Evolutionary conservation across 768 basidiomycete species (phyloP).

Genomic region (Megacollybia marginata): DNA sequence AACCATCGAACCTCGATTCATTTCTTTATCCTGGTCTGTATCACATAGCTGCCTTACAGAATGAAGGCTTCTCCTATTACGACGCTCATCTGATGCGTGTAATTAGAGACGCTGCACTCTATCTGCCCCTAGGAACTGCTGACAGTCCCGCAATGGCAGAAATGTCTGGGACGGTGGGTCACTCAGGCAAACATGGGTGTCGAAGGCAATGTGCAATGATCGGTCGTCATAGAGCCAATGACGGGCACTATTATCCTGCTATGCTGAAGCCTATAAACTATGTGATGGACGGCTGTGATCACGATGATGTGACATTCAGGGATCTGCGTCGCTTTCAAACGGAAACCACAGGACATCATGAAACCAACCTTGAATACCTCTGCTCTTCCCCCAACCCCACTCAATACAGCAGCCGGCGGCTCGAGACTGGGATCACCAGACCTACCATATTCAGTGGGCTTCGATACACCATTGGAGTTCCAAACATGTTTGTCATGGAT

Average conservation of each 20-base stretch:
- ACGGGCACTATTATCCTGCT: too few species aligned
- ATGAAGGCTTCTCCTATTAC: conserved; percentile 4
- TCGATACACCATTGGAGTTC: conserved; percentile 8
- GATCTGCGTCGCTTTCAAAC: too few species aligned
- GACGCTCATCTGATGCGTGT: conserved; percentile 10
- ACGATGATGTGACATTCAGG: too few species aligned
- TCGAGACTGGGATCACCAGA: conserved; percentile 26
- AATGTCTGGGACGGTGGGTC: conserved; percentile 21
- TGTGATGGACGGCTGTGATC: too few species aligned
- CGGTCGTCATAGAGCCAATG: conserved; percentile 21
- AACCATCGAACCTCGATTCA: conserved; percentile 27
- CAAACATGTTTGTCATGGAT: conserved; percentile 6
- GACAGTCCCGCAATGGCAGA: conserved; percentile 21
- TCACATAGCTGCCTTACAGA: conserved; percentile 26
- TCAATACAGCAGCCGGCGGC: conserved; percentile 18
- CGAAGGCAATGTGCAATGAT: conserved; percentile 20
- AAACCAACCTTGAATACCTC: background rate
- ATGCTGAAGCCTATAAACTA: too few species aligned
- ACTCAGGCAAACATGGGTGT: conserved; percentile 24
- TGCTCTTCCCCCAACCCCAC: conserved; percentile 1
- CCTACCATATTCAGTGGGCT: conserved; percentile 30
- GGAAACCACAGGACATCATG: too few species aligned
- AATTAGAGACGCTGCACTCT: background rate
- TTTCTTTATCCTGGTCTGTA: conserved; percentile 24
- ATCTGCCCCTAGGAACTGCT: conserved; percentile 18